These are phyloP conservation scores for Hortiboletus campestris DNA, from an alignment of 768 basidiomycete species.

Conservation along the genomic window DNA sequence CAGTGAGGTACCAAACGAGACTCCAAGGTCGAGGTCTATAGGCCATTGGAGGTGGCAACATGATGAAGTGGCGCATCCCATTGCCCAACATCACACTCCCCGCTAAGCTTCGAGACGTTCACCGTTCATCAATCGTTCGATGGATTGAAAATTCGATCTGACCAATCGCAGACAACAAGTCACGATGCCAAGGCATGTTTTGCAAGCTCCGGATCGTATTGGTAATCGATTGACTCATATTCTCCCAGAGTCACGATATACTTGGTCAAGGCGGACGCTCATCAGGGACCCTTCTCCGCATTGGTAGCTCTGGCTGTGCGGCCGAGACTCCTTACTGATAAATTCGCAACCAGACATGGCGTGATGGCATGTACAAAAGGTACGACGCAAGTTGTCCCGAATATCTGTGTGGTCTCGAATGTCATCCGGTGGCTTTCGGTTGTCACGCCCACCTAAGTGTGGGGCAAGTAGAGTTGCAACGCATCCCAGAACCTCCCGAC, in stretches of 20 bases:
- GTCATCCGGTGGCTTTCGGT: too few relatives aligned
- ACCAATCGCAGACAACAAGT: neutral
- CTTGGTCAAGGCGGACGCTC: neutral
- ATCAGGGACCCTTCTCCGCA: neutral
- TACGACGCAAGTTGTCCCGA: too few relatives aligned
- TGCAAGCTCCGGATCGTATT: constrained; percentile 3
- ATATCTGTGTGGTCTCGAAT: too few relatives aligned
- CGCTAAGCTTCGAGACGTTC: too few relatives aligned
- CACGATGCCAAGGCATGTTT: neutral
- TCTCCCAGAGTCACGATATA: neutral
- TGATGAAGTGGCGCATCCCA: neutral
- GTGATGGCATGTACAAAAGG: too few relatives aligned
- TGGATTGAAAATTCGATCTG: neutral
- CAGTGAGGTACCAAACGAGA: neutral
- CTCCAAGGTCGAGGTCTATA: neutral
- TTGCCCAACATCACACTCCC: neutral
- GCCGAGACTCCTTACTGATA: neutral
- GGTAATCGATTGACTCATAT: neutral
- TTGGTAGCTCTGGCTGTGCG: neutral
- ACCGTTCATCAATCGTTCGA: neutral
- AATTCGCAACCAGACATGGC: too few relatives aligned
- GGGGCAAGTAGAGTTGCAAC: too few relatives aligned
- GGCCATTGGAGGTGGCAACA: neutral
- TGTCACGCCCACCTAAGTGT: too few relatives aligned
- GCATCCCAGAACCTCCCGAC: too few relatives aligned